These are phyloP conservation scores for Alternaria alternata DNA, from an alignment of 2,329 filamentous ascomycete species.

Conservation along the genomic window DNA sequence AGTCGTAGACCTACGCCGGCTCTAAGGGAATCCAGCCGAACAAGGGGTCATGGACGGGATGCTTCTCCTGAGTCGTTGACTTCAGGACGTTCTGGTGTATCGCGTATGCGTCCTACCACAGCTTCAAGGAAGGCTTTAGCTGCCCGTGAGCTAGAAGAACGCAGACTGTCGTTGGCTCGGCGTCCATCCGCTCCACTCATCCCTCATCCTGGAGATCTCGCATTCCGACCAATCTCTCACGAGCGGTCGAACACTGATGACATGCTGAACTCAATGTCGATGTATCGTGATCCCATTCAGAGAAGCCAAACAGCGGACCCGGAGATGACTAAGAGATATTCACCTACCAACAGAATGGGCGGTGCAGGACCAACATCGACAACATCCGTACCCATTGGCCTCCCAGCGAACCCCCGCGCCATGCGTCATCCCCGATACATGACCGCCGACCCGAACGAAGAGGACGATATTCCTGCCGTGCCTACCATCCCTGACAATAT, in stretches of 20 bases:
- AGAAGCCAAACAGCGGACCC: conserved; percentile 74
- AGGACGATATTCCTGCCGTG: conserved; percentile 61
- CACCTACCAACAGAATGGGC: conserved; percentile 43
- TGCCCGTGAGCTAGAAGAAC: conserved; percentile 86
- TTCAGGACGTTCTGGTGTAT: conserved; percentile 41
- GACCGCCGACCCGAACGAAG: conserved; percentile 62
- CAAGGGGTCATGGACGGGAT: conserved; percentile 45
- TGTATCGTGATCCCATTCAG: conserved; percentile 51
- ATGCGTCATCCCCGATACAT: conserved; percentile 82
- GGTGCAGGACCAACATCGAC: conserved; percentile 53
- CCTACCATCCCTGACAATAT: conserved; percentile 64
- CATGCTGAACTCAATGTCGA: conserved; percentile 46
- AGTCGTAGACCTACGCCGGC: conserved; percentile 44
- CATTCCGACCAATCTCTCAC: conserved; percentile 41
- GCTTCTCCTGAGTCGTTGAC: conserved; percentile 47
- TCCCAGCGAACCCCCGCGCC: conserved; percentile 90
- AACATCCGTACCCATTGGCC: conserved; percentile 69
- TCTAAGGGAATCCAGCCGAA: conserved; percentile 43
- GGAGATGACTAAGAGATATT: conserved; percentile 53
- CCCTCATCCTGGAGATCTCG: conserved; percentile 71
- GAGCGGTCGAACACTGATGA: conserved; percentile 54
- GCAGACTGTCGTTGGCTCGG: conserved; percentile 78
- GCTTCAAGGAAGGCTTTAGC: conserved; percentile 56
- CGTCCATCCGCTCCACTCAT: conserved; percentile 82
- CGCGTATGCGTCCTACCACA: conserved; percentile 35